These are phyloP conservation scores for Alternaria triticimaculans DNA, from an alignment of 2,329 filamentous ascomycete species.

Conservation along the genomic window DNA sequence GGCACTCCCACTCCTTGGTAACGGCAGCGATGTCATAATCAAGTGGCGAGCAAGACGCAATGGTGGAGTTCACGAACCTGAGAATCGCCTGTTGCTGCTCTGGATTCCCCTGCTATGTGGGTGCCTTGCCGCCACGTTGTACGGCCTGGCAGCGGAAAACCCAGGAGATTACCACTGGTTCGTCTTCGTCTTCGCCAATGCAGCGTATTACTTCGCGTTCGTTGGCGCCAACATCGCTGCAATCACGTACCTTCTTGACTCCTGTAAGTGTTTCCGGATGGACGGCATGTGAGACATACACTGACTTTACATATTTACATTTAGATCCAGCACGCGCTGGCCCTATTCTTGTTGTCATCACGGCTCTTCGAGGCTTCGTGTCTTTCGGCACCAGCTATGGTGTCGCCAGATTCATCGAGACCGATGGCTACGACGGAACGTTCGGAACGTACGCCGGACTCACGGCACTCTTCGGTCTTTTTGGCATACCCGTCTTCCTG, in stretches of 20 bases:
- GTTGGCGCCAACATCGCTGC: constrained; percentile 54
- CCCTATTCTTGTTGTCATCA: constrained; percentile 55
- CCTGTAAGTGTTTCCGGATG: constrained; percentile 25
- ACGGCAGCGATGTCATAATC: constrained; percentile 42
- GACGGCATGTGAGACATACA: neutral
- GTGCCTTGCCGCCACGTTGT: constrained; percentile 26
- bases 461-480: constrained; percentile 36
- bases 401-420: constrained; percentile 42
- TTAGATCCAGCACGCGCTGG: constrained; percentile 50
- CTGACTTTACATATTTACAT: neutral
- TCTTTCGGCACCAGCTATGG: constrained; percentile 54
- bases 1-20: constrained; percentile 32
- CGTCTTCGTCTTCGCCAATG: constrained; percentile 37
- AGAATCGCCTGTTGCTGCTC: constrained; percentile 50
- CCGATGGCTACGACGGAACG: constrained; percentile 41
- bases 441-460: constrained; percentile 41
- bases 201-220: constrained; percentile 48
- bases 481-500: constrained; percentile 40
- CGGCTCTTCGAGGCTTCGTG: constrained; percentile 55
- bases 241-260: constrained; percentile 55
- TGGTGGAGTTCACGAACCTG: constrained; percentile 47
- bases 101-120: constrained; percentile 48
- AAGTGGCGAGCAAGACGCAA: constrained; percentile 44
- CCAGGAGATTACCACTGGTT: constrained; percentile 49
- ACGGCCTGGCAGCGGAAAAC: constrained; percentile 35